Evolutionary conservation across 169 alveolate species (phyloP).

Genomic region (Amoebophrya sp.): DNA sequence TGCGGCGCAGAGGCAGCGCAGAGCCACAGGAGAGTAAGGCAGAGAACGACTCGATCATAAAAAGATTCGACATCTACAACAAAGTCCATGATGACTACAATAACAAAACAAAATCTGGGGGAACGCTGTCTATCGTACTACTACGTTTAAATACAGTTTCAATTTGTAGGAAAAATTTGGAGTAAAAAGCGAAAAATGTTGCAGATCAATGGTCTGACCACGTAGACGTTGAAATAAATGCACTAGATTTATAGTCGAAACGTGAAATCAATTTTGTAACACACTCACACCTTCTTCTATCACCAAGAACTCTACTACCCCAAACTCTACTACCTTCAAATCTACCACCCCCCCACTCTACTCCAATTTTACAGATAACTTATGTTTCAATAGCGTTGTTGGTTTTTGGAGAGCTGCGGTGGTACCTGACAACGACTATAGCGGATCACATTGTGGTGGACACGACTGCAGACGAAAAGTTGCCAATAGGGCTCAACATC

Average conservation of each 20-base stretch:
- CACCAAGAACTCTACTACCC: too few species aligned
- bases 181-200: too few species aligned
- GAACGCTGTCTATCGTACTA: not conserved
- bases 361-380: not conserved
- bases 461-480: not conserved
- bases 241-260: too few species aligned
- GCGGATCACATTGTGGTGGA: slow-evolving; percentile 28
- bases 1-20: too few species aligned
- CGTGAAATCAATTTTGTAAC: too few species aligned
- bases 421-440: not conserved
- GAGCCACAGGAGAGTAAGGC: too few species aligned
- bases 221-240: too few species aligned
- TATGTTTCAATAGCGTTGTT: not conserved
- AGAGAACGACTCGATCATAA: not conserved
- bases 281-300: too few species aligned
- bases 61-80: not conserved
- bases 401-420: not conserved
- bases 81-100: slow-evolving; percentile 1
- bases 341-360: not conserved
- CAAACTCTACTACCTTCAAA: too few species aligned
- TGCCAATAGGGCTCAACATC: slow-evolving; percentile 18
- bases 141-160: not conserved
- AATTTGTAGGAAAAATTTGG: not conserved
- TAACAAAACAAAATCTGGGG: not conserved
- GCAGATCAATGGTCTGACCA: too few species aligned